phyloP scores from a whole-genome alignment of 306 rosid species.

The Dryas drummondii region DNA sequence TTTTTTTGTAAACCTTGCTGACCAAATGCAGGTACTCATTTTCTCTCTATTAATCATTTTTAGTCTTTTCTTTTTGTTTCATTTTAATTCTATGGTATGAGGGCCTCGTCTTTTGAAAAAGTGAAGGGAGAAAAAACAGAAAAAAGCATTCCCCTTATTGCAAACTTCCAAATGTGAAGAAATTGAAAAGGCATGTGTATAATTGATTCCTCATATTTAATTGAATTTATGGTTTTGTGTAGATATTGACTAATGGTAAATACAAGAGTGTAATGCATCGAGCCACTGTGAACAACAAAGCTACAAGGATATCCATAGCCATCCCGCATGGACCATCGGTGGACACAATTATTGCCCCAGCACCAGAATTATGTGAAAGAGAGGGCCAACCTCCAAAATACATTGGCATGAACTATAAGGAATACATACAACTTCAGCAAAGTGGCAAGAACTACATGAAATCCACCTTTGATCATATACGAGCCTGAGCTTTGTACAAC shows the following conservation, averaged over 20 bases:
- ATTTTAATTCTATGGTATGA: too few relatives aligned
- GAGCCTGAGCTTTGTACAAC: neutral
- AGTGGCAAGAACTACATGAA: constrained; percentile 19
- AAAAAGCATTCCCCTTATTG: too few relatives aligned
- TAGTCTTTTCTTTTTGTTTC: neutral
- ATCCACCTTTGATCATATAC: constrained; percentile 31
- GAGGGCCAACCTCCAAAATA: neutral
- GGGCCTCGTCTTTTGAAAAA: too few relatives aligned
- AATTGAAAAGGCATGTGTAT: too few relatives aligned
- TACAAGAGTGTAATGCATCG: constrained; percentile 14
- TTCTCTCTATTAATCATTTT: too few relatives aligned
- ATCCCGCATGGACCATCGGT: constrained; percentile 10
- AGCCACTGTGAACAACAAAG: neutral
- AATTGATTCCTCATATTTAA: neutral
- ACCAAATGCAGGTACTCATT: constrained; percentile 24
- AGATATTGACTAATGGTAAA: constrained; percentile 21
- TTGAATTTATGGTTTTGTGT: neutral
- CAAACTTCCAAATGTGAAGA: too few relatives aligned
- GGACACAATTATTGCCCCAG: constrained; percentile 8
- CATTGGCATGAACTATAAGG: constrained; percentile 12
- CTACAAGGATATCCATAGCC: constrained; percentile 14
- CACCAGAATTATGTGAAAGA: constrained; percentile 12
- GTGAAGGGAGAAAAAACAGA: too few relatives aligned
- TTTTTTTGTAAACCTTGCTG: constrained; percentile 25
- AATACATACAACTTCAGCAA: constrained; percentile 13